Evolutionary conservation across 331 rosid species (phyloP).

Genomic region (Malus hybrid): DNA sequence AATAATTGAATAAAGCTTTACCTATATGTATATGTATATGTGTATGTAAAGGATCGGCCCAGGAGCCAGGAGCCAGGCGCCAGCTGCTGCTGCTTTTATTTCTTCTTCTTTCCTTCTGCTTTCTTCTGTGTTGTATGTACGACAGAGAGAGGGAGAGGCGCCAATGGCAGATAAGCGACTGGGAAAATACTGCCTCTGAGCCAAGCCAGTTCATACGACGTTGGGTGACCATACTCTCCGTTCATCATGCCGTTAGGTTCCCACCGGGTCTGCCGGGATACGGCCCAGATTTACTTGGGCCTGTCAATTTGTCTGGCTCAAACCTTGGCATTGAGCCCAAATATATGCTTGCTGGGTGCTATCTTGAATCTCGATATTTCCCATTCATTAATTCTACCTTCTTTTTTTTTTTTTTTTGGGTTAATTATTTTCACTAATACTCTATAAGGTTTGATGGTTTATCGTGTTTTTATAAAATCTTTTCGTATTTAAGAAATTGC

Average conservation of each 20-base stretch:
- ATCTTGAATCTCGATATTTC: too few relatives aligned
- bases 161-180: conserved; percentile 2
- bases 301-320: not conserved
- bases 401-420: too few relatives aligned
- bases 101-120: not conserved
- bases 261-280: not conserved
- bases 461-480: too few relatives aligned
- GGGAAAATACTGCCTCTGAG: not conserved
- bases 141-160: not conserved
- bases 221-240: not conserved
- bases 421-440: too few relatives aligned
- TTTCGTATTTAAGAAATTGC: too few relatives aligned
- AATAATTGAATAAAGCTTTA: not conserved
- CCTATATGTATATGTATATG: too few relatives aligned
- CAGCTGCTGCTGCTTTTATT: too few relatives aligned
- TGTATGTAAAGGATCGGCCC: not conserved
- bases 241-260: not conserved
- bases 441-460: too few relatives aligned
- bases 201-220: not conserved
- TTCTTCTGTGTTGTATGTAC: not conserved
- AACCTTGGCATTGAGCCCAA: not conserved
- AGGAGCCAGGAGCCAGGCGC: not conserved
- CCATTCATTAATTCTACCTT: not conserved
- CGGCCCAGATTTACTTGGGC: not conserved
- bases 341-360: not conserved